Percentiles rank a stretch among this genome's conserved stretches.
phyloP scores from a whole-genome alignment of 805 yeast species.

The Metschnikowia aberdeeniae region DNA sequence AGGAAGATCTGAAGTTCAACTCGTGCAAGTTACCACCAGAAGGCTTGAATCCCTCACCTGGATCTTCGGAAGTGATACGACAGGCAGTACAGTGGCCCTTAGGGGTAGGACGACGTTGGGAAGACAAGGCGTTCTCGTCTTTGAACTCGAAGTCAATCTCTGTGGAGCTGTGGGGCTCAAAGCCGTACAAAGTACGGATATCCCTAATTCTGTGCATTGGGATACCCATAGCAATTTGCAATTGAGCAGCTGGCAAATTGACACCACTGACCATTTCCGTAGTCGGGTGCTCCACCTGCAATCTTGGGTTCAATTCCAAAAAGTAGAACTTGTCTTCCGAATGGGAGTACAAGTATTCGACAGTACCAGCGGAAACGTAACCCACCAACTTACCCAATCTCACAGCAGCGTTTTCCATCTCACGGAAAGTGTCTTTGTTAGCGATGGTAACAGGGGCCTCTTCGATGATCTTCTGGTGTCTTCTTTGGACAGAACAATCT shows the following conservation, averaged over 20 bases:
- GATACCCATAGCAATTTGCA: constrained; percentile 99
- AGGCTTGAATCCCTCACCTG: constrained; percentile 99
- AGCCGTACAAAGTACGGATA: constrained; percentile 89
- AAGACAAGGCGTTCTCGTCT: constrained; percentile 61
- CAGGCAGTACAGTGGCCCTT: constrained; percentile 99
- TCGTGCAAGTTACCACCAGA: constrained; percentile 96
- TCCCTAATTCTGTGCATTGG: constrained; percentile 94
- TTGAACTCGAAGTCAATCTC: constrained; percentile 88
- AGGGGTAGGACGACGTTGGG: constrained; percentile 91
- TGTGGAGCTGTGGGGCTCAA: constrained; percentile 89
- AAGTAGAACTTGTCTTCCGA: constrained; percentile 93
- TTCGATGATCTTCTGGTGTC: constrained; percentile 98
- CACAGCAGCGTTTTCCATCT: constrained; percentile 97
- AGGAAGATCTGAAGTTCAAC: constrained; percentile 92
- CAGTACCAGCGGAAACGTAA: constrained; percentile 98
- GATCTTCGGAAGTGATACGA: constrained; percentile 98
- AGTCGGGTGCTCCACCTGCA: constrained; percentile 99
- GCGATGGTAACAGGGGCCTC: constrained; percentile 99
- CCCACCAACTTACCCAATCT: constrained; percentile 96
- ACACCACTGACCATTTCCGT: constrained; percentile 99
- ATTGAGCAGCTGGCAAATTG: constrained; percentile 96
- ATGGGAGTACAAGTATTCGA: constrained; percentile 92
- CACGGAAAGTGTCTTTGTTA: constrained; percentile 72
- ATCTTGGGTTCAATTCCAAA: constrained; percentile 94
- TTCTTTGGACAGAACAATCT: constrained; percentile 99